Evolutionary conservation across 2,329 filamentous ascomycete genomes (phyloP).

Genomic region (Graphiopsis chlorocephala): DNA sequence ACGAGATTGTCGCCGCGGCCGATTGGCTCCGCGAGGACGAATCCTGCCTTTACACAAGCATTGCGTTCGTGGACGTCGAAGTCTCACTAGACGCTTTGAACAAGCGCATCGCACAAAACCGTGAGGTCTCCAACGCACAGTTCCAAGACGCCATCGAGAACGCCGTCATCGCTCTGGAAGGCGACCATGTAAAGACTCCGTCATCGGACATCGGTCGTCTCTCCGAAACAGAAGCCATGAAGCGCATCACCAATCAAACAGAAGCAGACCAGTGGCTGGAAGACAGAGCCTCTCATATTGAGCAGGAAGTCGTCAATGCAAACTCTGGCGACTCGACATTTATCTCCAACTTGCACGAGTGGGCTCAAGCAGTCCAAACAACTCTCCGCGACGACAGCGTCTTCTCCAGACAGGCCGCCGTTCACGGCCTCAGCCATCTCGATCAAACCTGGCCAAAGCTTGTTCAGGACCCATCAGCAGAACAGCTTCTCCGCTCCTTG

Average conservation of each 20-base stretch:
- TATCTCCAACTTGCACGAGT: neutral
- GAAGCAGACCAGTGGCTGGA: constrained; percentile 16
- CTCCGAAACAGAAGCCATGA: neutral
- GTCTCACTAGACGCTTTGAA: neutral
- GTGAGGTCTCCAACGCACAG: neutral
- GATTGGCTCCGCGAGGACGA: constrained; percentile 11
- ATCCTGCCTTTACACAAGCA: constrained; percentile 13
- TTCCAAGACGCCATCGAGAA: neutral
- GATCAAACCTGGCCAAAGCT: constrained; percentile 20
- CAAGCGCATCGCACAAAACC: neutral
- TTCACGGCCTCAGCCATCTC: constrained; percentile 23
- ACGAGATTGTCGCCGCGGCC: neutral
- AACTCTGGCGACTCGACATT: neutral
- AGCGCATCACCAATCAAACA: constrained; percentile 2
- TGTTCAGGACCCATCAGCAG: neutral
- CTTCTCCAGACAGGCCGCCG: constrained; percentile 31
- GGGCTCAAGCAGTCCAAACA: constrained; percentile 19
- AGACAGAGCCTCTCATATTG: constrained; percentile 3
- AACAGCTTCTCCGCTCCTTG: constrained; percentile 36
- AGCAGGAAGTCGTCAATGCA: neutral
- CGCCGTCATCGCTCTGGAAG: constrained; percentile 7
- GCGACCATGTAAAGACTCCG: neutral
- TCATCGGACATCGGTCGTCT: neutral
- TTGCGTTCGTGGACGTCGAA: constrained; percentile 4
- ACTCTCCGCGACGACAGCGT: constrained; percentile 26